These are phyloP conservation scores for Curvularia spicifera DNA, from an alignment of 2,329 filamentous ascomycete species.

Conservation along the genomic window DNA sequence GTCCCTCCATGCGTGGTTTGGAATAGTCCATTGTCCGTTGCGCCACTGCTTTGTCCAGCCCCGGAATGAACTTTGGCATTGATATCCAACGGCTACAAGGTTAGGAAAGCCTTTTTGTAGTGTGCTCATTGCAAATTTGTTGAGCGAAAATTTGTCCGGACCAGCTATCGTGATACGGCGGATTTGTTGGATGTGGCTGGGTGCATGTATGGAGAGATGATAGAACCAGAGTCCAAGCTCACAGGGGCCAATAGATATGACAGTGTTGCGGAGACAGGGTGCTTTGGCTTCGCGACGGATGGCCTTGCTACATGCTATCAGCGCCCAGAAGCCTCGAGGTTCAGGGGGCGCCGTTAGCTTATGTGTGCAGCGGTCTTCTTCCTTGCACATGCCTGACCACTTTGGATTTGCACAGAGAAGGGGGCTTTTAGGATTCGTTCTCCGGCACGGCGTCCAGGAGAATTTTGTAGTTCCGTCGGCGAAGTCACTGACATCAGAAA, in stretches of 20 bases:
- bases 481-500: not conserved
- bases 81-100: not conserved
- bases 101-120: not conserved
- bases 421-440: conserved; percentile 10
- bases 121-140: not conserved
- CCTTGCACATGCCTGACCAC: conserved; percentile 24
- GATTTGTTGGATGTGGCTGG: not conserved
- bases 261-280: not conserved
- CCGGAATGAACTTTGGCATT: not conserved
- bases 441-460: conserved; percentile 15
- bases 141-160: not conserved
- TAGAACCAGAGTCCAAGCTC: not conserved
- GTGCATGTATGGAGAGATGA: not conserved
- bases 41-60: not conserved
- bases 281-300: not conserved
- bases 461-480: not conserved
- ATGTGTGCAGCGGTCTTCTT: not conserved
- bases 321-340: not conserved
- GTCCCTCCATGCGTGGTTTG: not conserved
- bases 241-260: not conserved
- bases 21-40: not conserved
- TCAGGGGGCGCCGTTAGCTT: not conserved
- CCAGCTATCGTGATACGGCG: not conserved
- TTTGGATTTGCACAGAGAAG: conserved; percentile 34
- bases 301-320: not conserved